These are phyloP conservation scores for Nakazawaea populi DNA, from an alignment of 805 yeast genomes.

Conservation along the genomic window DNA sequence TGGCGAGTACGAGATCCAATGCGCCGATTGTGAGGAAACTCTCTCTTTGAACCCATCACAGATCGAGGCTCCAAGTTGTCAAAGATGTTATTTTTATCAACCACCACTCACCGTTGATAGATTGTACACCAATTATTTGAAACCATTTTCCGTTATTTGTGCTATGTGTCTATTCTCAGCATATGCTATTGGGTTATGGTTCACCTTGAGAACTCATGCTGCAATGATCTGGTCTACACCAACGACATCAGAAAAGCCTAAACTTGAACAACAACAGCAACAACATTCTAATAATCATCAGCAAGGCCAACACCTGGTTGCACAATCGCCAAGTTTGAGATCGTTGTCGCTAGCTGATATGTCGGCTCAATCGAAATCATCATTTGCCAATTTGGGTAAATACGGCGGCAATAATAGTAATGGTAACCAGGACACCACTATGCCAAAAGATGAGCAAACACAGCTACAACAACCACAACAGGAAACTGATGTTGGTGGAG, in stretches of 20 bases:
- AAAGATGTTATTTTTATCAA: conserved; percentile 69
- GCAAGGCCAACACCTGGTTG: background rate
- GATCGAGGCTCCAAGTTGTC: conserved; percentile 36
- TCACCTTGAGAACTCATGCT: conserved; percentile 94
- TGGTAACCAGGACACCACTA: too few species aligned
- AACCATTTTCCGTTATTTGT: conserved; percentile 79
- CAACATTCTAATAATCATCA: background rate
- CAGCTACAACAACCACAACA: conserved; percentile 5
- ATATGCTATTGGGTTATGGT: conserved; percentile 83
- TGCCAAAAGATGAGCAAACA: too few species aligned
- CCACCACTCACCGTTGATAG: conserved; percentile 67
- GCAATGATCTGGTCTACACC: conserved; percentile 90
- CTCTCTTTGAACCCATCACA: background rate
- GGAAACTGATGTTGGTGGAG: conserved; percentile 46
- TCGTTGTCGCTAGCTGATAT: conserved; percentile 1
- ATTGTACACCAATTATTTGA: conserved; percentile 60
- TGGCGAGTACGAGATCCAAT: conserved; percentile 76
- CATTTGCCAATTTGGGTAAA: background rate
- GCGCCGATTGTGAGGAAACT: conserved; percentile 45
- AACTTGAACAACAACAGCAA: conserved; percentile 1
- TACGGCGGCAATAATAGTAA: too few species aligned
- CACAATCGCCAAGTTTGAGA: conserved; percentile 11
- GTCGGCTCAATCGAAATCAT: background rate
- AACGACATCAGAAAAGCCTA: conserved; percentile 31
- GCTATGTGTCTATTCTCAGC: conserved; percentile 78